These are phyloP conservation scores for Schrenkiella parvula DNA, from an alignment of 345 rosid species.

Conservation along the genomic window DNA sequence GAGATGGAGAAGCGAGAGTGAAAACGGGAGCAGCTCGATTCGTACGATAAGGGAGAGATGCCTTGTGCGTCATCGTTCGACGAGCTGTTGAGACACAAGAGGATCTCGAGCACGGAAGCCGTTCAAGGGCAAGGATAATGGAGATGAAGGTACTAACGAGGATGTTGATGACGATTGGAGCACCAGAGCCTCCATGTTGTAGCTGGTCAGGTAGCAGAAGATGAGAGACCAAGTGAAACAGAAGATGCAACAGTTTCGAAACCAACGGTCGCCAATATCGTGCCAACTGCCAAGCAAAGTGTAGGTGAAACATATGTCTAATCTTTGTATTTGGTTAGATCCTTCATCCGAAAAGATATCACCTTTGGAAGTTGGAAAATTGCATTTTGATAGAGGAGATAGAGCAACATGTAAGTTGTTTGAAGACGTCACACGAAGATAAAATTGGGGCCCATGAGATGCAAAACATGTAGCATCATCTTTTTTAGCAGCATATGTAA, in stretches of 20 bases:
- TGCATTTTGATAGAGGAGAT: neutral
- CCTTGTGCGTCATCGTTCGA: slow-evolving; percentile 54
- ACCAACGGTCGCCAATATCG: slow-evolving; percentile 45
- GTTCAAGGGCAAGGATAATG: slow-evolving; percentile 40
- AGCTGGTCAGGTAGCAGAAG: slow-evolving; percentile 33
- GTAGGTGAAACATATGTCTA: slow-evolving; percentile 39
- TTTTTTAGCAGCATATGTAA: slow-evolving; percentile 6
- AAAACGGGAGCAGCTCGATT: slow-evolving; percentile 27
- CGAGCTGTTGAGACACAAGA: slow-evolving; percentile 26
- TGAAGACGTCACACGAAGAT: neutral
- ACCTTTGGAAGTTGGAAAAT: too few species aligned
- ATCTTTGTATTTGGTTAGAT: slow-evolving; percentile 12
- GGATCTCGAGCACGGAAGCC: slow-evolving; percentile 20
- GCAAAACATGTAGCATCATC: slow-evolving; percentile 5
- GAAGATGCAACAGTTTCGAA: slow-evolving; percentile 26
- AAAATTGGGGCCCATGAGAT: neutral
- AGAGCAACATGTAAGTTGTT: neutral
- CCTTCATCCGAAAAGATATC: too few species aligned
- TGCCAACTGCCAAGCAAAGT: slow-evolving; percentile 32
- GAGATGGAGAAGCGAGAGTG: slow-evolving; percentile 34
- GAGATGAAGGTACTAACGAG: slow-evolving; percentile 23
- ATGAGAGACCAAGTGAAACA: slow-evolving; percentile 18
- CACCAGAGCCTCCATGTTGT: slow-evolving; percentile 61
- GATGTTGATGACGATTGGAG: slow-evolving; percentile 55
- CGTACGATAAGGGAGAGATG: slow-evolving; percentile 42